Evolutionary conservation across 345 rosid genomes (phyloP).

Genomic region (Citrus reticulata): DNA sequence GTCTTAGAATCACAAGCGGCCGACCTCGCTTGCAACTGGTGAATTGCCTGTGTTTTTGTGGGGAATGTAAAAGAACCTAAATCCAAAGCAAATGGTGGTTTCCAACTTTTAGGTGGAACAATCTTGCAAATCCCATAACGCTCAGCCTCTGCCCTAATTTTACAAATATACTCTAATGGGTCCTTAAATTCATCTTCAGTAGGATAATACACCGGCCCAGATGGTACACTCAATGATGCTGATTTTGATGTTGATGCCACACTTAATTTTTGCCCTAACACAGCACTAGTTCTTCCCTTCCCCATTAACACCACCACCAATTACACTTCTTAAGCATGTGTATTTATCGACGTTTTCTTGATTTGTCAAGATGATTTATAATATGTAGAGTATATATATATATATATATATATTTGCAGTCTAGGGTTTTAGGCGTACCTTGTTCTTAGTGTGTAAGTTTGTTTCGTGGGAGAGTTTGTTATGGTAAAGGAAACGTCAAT

Average conservation of each 20-base stretch:
- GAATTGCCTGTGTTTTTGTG: slow-evolving; percentile 94
- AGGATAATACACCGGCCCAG: slow-evolving; percentile 79
- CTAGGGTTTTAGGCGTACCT: slow-evolving; percentile 68
- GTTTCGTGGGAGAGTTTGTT: slow-evolving; percentile 30
- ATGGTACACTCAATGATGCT: slow-evolving; percentile 43
- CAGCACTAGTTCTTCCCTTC: slow-evolving; percentile 85
- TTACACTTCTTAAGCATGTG: background rate
- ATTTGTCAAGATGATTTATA: background rate
- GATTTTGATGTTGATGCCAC: slow-evolving; percentile 6
- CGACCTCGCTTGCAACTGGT: slow-evolving; percentile 86
- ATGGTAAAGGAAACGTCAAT: background rate
- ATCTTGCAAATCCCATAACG: slow-evolving; percentile 88
- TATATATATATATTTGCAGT: background rate
- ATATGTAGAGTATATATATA: background rate
- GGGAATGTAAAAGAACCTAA: slow-evolving; percentile 66
- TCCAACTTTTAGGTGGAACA: slow-evolving; percentile 79
- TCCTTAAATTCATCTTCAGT: slow-evolving; percentile 76
- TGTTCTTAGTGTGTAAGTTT: slow-evolving; percentile 13
- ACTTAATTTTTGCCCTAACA: slow-evolving; percentile 50
- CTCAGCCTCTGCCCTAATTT: slow-evolving; percentile 91
- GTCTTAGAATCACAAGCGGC: slow-evolving; percentile 83
- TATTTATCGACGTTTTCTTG: background rate
- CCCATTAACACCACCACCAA: slow-evolving; percentile 56
- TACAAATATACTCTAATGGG: slow-evolving; percentile 74
- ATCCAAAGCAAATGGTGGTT: slow-evolving; percentile 76